phyloP scores from a whole-genome alignment of 163 green algal species.

The Volvox carteri region DNA sequence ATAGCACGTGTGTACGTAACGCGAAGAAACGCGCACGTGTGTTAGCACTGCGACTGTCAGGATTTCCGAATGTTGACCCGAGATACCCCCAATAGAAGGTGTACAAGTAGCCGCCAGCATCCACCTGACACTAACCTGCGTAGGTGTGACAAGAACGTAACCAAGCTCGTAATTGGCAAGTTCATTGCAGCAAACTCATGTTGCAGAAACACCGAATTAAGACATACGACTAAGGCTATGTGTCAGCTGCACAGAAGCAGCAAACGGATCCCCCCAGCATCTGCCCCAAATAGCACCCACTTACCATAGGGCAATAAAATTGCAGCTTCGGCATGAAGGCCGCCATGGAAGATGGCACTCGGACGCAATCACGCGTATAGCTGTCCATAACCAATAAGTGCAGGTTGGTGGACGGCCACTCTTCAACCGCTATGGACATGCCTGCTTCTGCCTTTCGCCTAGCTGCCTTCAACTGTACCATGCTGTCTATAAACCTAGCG shows the following conservation, averaged over 20 bases:
- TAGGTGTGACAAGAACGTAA: too few species aligned
- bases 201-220: too few species aligned
- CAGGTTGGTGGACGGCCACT: constrained; percentile 21
- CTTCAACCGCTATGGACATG: neutral
- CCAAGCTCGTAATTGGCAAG: too few species aligned
- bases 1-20: constrained; percentile 55
- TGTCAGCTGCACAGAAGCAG: neutral
- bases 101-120: neutral
- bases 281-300: too few species aligned
- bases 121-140: constrained; percentile 13
- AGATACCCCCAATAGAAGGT: constrained; percentile 7
- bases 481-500: neutral
- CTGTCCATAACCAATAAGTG: constrained; percentile 57
- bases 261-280: neutral
- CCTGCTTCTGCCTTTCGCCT: neutral
- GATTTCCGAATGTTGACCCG: neutral
- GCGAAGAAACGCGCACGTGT: neutral
- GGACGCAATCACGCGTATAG: constrained; percentile 49
- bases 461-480: neutral
- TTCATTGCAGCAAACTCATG: too few species aligned
- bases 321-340: constrained; percentile 58
- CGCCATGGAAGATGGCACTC: constrained; percentile 57
- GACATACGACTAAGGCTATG: too few species aligned
- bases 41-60: neutral
- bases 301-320: constrained; percentile 49